Evolutionary conservation across 805 yeast genomes (phyloP), one percentile per base, ranked within the genome.

Genomic region (Candida glaebosa): DNA sequence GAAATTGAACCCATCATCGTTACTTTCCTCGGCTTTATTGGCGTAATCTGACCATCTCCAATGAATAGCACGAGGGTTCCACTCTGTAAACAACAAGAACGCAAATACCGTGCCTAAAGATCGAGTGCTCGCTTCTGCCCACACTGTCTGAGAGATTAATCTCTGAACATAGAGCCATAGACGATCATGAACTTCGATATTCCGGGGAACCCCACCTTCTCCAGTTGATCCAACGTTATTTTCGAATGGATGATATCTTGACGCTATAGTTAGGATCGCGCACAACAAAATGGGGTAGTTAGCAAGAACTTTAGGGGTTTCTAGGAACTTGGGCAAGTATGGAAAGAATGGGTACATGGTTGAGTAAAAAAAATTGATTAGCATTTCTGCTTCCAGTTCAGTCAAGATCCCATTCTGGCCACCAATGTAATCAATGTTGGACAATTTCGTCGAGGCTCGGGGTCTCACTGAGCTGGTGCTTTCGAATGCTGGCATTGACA

Each of bases 11-110:
- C 39, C 39, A 26, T 40, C 40, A 14, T 44, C 48, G 32, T 37
- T 42, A n/a, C 28, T 44, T 42, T 74, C 80, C 6, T 75, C 82
- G 0, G 77, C 71, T 38, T 66, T 61, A 51, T 84, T 83, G 1
- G 91, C 95, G 62, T 87, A 86, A 61, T 90, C 96, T 1, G 81
- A 65, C 86, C 91, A 79, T 49, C 88, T 67, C 83, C 89, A 84
- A 60, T 89, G 96, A 45, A 89, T 88, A 3, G 96, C 96, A 40
- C 96, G 69, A 3, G 96, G 96, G 52, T 89, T 88, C 98, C 98
- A 90, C 60, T 91, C 97, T 0, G 96, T 86, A 51, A 87, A 83
- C 14, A 90, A 67, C 38, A 90, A 62, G 55, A 90, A 87, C 1
- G 96, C 90, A 45, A 85, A 73, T 4, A 89, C 82, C 0, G 96